A percentile compares a stretch with the other conserved stretches of the same genome.
phyloP scores from a whole-genome alignment of 345 rosid genomes.

The Turnera subulata region DNA sequence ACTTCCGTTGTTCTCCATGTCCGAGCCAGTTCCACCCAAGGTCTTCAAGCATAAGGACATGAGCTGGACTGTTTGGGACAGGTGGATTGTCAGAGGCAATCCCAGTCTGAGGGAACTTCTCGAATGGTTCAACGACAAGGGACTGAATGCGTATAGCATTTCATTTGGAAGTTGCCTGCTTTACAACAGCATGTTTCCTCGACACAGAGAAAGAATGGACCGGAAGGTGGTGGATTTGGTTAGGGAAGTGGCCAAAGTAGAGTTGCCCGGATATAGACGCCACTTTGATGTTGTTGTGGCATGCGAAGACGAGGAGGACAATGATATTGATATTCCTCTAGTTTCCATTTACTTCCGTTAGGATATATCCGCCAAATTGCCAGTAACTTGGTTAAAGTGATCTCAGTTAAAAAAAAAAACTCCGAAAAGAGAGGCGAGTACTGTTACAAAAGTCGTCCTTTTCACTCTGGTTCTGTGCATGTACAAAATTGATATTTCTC shows the following conservation, averaged over 20 bases:
- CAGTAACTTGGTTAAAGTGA: neutral
- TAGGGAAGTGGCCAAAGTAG: slow-evolving; percentile 77
- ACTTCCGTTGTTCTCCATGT: slow-evolving; percentile 86
- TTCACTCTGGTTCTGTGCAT: slow-evolving; percentile 4
- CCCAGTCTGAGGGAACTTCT: slow-evolving; percentile 73
- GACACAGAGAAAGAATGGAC: slow-evolving; percentile 81
- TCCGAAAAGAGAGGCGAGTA: neutral
- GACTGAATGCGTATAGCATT: slow-evolving; percentile 84
- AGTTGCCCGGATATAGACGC: slow-evolving; percentile 57
- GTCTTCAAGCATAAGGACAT: slow-evolving; percentile 73
- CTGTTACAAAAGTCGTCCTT: neutral
- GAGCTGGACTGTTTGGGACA: slow-evolving; percentile 98
- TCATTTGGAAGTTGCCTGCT: slow-evolving; percentile 87
- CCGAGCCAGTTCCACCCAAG: slow-evolving; percentile 96
- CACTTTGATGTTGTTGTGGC: slow-evolving; percentile 94
- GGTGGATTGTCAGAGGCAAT: slow-evolving; percentile 72
- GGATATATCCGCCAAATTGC: neutral
- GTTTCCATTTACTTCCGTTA: slow-evolving; percentile 71
- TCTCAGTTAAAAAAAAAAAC: neutral
- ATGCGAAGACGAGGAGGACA: slow-evolving; percentile 79
- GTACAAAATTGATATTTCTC: neutral
- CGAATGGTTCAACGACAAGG: slow-evolving; percentile 74
- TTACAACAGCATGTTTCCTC: slow-evolving; percentile 81
- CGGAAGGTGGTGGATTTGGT: slow-evolving; percentile 75
- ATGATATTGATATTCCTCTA: slow-evolving; percentile 85